Evolutionary conservation across 2,329 filamentous ascomycete genomes (phyloP).

Genomic region (Paracorniculantispora psalliotae): DNA sequence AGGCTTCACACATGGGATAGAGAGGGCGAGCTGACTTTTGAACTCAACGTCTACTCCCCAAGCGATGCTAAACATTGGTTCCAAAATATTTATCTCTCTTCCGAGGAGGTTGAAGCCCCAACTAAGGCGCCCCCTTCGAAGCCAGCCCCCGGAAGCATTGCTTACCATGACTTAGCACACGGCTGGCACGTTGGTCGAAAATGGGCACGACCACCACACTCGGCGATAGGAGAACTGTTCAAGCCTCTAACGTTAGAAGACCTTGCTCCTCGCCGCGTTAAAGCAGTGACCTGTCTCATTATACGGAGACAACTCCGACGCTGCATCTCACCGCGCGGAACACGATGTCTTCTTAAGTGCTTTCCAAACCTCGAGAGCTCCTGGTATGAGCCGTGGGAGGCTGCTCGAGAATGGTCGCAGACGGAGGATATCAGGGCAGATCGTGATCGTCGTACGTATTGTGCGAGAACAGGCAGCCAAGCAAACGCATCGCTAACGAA

Average conservation of each 20-base stretch:
- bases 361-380: constrained; percentile 26
- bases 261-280: constrained; percentile 20
- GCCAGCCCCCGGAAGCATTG: too few species aligned
- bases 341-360: constrained; percentile 20
- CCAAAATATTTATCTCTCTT: constrained; percentile 23
- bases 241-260: constrained; percentile 2
- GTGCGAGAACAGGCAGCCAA: too few species aligned
- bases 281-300: constrained; percentile 26
- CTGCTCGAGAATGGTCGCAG: too few species aligned
- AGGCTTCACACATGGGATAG: constrained; percentile 28
- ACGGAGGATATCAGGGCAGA: too few species aligned
- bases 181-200: constrained; percentile 26
- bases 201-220: constrained; percentile 20
- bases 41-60: constrained; percentile 29
- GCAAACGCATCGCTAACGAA: too few species aligned
- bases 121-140: too few species aligned
- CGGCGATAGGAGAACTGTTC: constrained; percentile 25
- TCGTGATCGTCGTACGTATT: too few species aligned
- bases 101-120: constrained; percentile 22
- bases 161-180: constrained; percentile 24
- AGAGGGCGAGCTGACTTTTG: constrained; percentile 24
- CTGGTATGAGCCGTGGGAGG: constrained; percentile 30
- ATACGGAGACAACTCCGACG: constrained; percentile 31
- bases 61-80: constrained; percentile 33
- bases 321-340: constrained; percentile 14